A percentile compares a stretch with the other conserved stretches of the same genome.
Conservation (phyloP, 208 protist genomes). For the Kentomonas sorsogonicus region DNA sequence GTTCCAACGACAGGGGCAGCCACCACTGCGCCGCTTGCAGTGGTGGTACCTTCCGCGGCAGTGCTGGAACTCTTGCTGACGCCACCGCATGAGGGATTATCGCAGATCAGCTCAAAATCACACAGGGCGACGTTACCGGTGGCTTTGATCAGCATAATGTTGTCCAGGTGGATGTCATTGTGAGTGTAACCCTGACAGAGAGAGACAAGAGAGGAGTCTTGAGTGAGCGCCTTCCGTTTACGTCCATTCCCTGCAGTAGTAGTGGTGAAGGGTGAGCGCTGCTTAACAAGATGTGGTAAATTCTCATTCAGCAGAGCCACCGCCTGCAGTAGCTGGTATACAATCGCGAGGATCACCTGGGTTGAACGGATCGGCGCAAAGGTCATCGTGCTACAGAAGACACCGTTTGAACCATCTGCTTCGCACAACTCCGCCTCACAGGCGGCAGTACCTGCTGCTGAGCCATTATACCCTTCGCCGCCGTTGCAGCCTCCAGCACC, state of each 20-base stretch:
- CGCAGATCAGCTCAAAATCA: conserved; percentile 81
- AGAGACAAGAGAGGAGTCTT: too few relatives aligned
- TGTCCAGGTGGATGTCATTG: conserved; percentile 83
- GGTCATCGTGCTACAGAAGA: conserved; percentile 6
- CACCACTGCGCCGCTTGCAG: not conserved
- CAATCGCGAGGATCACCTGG: conserved; percentile 42
- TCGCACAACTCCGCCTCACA: too few relatives aligned
- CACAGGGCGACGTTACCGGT: conserved; percentile 56
- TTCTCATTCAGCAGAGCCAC: conserved; percentile 46
- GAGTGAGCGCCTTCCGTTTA: conserved; percentile 8
- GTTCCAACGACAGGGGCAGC: too few relatives aligned
- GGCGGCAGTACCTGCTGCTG: too few relatives aligned
- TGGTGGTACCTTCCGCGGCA: not conserved
- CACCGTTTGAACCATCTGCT: not conserved
- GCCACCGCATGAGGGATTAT: conserved; percentile 16
- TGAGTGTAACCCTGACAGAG: conserved; percentile 65
- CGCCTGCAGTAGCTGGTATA: conserved; percentile 61
- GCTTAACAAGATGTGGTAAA: conserved; percentile 37
- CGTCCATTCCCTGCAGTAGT: not conserved
- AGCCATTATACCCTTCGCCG: too few relatives aligned
- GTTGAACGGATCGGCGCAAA: conserved; percentile 15
- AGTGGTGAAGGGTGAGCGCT: not conserved
- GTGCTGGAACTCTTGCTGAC: not conserved
- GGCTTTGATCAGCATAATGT: conserved; percentile 53
- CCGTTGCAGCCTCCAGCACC: too few relatives aligned